phyloP scores from a whole-genome alignment of 2,329 filamentous ascomycete species.

The Pseudogymnoascus destructans region DNA sequence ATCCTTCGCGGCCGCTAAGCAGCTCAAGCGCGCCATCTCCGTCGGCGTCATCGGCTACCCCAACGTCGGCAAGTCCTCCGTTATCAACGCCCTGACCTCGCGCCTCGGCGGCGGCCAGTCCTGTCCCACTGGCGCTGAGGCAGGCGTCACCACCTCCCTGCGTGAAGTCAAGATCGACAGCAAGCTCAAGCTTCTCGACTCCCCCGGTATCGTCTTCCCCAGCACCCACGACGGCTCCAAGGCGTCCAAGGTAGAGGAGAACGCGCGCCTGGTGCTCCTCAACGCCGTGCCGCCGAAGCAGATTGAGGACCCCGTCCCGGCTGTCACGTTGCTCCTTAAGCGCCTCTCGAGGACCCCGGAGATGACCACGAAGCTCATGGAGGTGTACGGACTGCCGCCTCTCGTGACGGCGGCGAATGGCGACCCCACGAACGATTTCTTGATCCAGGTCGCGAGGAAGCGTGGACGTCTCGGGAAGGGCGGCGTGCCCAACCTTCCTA shows the following conservation, averaged over 20 bases:
- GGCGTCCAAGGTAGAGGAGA: conserved; percentile 49
- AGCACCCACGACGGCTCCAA: conserved; percentile 46
- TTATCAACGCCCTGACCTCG: conserved; percentile 83
- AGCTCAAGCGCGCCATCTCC: conserved; percentile 78
- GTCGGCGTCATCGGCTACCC: conserved; percentile 93
- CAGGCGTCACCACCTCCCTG: conserved; percentile 79
- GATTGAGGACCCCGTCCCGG: conserved; percentile 82
- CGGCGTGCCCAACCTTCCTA: conserved; percentile 76
- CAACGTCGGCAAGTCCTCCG: conserved; percentile 91
- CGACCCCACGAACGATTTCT: conserved; percentile 76
- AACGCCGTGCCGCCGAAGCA: conserved; percentile 90
- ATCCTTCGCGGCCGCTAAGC: conserved; percentile 68
- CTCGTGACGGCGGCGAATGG: conserved; percentile 52
- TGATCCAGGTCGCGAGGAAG: conserved; percentile 90
- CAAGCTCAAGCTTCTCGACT: conserved; percentile 87
- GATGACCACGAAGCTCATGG: conserved; percentile 65
- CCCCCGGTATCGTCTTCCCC: conserved; percentile 88
- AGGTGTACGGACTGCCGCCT: conserved; percentile 73
- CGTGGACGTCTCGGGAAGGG: conserved; percentile 78
- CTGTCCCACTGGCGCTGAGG: conserved; percentile 81
- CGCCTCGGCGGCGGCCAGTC: conserved; percentile 58
- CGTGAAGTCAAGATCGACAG: conserved; percentile 88
- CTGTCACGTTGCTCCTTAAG: conserved; percentile 71
- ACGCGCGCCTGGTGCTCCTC: conserved; percentile 74
- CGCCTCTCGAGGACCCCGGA: conserved; percentile 61